Percentiles rank a stretch among this genome's conserved stretches.
phyloP scores from a whole-genome alignment of 1,284 basidiomycete genomes.

The Irpex lacteus region DNA sequence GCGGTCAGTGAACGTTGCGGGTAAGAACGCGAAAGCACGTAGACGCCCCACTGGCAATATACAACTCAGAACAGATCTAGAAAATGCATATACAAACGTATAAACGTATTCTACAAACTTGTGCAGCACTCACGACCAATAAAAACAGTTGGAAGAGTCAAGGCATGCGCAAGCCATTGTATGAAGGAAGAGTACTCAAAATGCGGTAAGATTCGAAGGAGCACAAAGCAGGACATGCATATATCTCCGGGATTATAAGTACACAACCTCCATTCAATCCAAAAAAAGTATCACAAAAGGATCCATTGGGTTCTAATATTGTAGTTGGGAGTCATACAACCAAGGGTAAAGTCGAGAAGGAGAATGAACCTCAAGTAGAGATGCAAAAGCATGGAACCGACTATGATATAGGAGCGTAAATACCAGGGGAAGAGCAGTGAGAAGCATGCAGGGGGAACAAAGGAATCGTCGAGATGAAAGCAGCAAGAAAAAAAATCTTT shows the following conservation, averaged over 20 bases:
- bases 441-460: slow-evolving; percentile 12
- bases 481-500: slow-evolving; percentile 17
- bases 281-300: slow-evolving; percentile 2
- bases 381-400: slow-evolving; percentile 13
- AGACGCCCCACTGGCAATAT: neutral
- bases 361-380: slow-evolving; percentile 17
- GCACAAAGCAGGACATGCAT: neutral
- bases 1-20: neutral
- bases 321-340: slow-evolving; percentile 19
- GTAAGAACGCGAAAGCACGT: neutral
- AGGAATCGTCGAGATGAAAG: slow-evolving; percentile 11
- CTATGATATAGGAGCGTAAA: slow-evolving; percentile 19
- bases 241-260: neutral
- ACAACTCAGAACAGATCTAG: no score
- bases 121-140: no score
- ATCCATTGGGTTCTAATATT: slow-evolving; percentile 18
- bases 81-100: no score
- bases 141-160: no score
- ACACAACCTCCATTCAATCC: neutral
- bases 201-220: neutral
- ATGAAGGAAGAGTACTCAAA: neutral
- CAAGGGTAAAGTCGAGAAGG: slow-evolving; percentile 8
- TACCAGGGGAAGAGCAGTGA: slow-evolving; percentile 17
- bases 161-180: neutral
- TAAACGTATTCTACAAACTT: no score